Evolutionary conservation across 495 filamentous ascomycete genomes (phyloP), one percentile per base, ranked within the genome.

Genomic region (Cercophora scortea): DNA sequence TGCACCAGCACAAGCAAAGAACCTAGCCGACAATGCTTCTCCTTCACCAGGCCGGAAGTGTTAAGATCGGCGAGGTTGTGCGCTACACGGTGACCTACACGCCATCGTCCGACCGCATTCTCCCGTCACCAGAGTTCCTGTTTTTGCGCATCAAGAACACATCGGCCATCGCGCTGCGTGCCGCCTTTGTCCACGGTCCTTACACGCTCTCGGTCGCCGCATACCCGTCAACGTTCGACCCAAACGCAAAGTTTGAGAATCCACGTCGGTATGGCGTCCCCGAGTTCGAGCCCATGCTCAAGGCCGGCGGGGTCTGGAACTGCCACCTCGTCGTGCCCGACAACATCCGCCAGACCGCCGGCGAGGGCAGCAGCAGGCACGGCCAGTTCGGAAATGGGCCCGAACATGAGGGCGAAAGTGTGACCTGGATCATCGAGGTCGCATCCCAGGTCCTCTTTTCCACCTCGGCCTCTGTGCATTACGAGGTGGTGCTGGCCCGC

Each of bases 221-320:
- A 15, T 92, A 90, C 60, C 89, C 90, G 4, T 74, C 83, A 0
- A 78, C 75, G 38, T 96, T 90, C 67, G 79, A 88, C 59, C 89
- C 90, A 4, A 87, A 95, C 63, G 67, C 72, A 54, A 87, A 85
- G 50, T 79, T 84, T 48, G 80, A 84, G 19, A 72, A 80, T 19
- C 75, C 80, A 18, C 75, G 73, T 19, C 69, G 71, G 41, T 73
- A 83, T 70, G 88, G 86, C 50, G 74, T 81, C 4, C 91, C 90
- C 25, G 84, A 94, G 63, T 98, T 92, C 66, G 93, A 98, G 64
- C 91, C 93, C 11, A 88, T 96, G 67, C 80, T 98, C 57, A 98
- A 97, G 70, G 90, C 93, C 18, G 94, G 89, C 13, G 90, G 88
- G 16, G 83, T 73, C 49, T 98, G 89, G 85, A 80, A 81, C 62